A percentile compares a stretch with the other conserved stretches of the same genome.
phyloP scores from a whole-genome alignment of 1,284 basidiomycete genomes.

The Fomitopsis palustris region DNA sequence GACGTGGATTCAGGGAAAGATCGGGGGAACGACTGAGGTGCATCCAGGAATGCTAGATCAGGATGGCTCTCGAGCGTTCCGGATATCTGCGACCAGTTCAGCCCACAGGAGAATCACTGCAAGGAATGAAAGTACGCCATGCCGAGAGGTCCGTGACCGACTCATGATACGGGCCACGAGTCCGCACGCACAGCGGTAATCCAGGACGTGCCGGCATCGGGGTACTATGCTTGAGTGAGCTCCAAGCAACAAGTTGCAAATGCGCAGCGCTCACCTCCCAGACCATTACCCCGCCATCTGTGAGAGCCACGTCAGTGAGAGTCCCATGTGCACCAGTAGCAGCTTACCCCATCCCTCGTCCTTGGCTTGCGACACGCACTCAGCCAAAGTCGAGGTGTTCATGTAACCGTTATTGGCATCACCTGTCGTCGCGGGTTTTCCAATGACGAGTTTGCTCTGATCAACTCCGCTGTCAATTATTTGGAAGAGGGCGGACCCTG shows the following conservation, averaged over 20 bases:
- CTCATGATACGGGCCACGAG: slow-evolving; percentile 23
- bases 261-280: slow-evolving; percentile 24
- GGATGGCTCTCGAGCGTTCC: too few relatives aligned
- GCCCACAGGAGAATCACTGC: too few relatives aligned
- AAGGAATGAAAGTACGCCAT: too few relatives aligned
- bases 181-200: slow-evolving; percentile 33
- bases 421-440: slow-evolving; percentile 52
- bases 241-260: background rate
- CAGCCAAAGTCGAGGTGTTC: slow-evolving; percentile 44
- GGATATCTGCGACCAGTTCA: too few relatives aligned
- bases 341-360: slow-evolving; percentile 53
- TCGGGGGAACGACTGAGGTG: too few relatives aligned
- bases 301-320: background rate
- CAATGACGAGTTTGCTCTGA: slow-evolving; percentile 51
- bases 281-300: slow-evolving; percentile 40
- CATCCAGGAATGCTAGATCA: too few relatives aligned
- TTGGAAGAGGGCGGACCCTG: slow-evolving; percentile 52
- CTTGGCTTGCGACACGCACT: slow-evolving; percentile 53
- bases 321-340: background rate
- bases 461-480: slow-evolving; percentile 57
- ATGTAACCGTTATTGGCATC: slow-evolving; percentile 63
- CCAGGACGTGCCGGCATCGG: slow-evolving; percentile 45
- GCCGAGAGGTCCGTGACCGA: background rate
- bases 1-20: too few relatives aligned
- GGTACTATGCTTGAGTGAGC: slow-evolving; percentile 25